A percentile compares a stretch with the other conserved stretches of the same genome.
Conservation (phyloP, 2,329 filamentous ascomycete genomes). For the Diplocarpon mali region DNA sequence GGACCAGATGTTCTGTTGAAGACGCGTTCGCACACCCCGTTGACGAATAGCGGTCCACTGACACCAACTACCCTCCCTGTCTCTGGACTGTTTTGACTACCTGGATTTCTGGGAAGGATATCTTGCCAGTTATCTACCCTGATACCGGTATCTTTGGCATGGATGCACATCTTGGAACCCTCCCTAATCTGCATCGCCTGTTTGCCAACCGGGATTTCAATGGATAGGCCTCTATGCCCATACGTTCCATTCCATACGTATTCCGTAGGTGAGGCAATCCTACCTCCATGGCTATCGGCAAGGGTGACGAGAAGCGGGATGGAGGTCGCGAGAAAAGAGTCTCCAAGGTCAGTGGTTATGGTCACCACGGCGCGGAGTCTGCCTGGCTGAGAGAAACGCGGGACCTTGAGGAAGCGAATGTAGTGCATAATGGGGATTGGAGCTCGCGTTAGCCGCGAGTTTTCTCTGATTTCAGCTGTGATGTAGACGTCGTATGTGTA, state of each 20-base stretch:
- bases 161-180: conserved; percentile 14
- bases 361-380: conserved; percentile 41
- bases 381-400: conserved; percentile 25
- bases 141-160: conserved; percentile 7
- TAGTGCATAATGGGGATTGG: conserved; percentile 38
- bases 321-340: conserved; percentile 25
- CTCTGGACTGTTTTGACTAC: background rate
- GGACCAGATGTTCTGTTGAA: conserved; percentile 5
- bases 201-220: conserved; percentile 12
- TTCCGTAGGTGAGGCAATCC: conserved; percentile 4
- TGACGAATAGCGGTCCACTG: conserved; percentile 8
- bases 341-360: conserved; percentile 57
- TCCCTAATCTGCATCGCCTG: background rate
- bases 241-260: conserved; percentile 20
- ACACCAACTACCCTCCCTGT: conserved; percentile 17
- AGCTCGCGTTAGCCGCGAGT: no score
- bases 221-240: conserved; percentile 19
- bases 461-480: no score
- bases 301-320: conserved; percentile 14
- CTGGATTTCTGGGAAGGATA: conserved; percentile 1
- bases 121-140: conserved; percentile 8
- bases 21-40: conserved; percentile 18
- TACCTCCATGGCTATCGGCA: conserved; percentile 6
- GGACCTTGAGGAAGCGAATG: conserved; percentile 57
- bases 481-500: no score